Conservation (phyloP, 108 stramenopile species). For the Conticribra guillardii region DNA sequence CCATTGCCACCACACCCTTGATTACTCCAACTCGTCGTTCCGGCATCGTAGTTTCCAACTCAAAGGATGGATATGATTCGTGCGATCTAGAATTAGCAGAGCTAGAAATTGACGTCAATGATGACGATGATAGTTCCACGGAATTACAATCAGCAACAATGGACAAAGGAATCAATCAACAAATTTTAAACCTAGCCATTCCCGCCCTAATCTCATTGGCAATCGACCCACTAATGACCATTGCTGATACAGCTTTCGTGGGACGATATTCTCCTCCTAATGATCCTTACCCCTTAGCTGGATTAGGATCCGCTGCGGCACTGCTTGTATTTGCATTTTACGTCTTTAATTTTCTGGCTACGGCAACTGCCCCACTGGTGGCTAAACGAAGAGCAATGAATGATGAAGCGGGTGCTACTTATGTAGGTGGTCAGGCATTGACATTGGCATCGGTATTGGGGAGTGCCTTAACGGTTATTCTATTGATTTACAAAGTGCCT, state of each 20-base stretch:
- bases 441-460: slow-evolving; percentile 70
- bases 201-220: slow-evolving; percentile 76
- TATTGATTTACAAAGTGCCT: slow-evolving; percentile 53
- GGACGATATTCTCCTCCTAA: slow-evolving; percentile 63
- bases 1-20: too few species aligned
- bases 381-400: slow-evolving; percentile 56
- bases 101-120: neutral
- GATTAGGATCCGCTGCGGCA: slow-evolving; percentile 82
- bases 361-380: slow-evolving; percentile 84
- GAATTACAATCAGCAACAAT: too few species aligned
- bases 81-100: neutral
- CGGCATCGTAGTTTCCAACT: neutral
- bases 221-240: slow-evolving; percentile 86
- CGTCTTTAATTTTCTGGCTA: slow-evolving; percentile 83
- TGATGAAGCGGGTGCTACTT: slow-evolving; percentile 58
- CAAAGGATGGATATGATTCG: neutral
- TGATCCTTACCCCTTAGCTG: slow-evolving; percentile 68
- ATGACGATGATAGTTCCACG: neutral
- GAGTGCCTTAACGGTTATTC: slow-evolving; percentile 27
- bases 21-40: neutral
- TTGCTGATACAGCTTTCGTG: slow-evolving; percentile 87
- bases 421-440: slow-evolving; percentile 83
- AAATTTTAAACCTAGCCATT: slow-evolving; percentile 71
- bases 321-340: slow-evolving; percentile 84
- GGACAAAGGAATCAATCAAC: slow-evolving; percentile 9